Percentiles rank a stretch among this genome's conserved stretches.
phyloP scores from a whole-genome alignment of 805 yeast species.

The Scheffersomyces amazonensis region DNA sequence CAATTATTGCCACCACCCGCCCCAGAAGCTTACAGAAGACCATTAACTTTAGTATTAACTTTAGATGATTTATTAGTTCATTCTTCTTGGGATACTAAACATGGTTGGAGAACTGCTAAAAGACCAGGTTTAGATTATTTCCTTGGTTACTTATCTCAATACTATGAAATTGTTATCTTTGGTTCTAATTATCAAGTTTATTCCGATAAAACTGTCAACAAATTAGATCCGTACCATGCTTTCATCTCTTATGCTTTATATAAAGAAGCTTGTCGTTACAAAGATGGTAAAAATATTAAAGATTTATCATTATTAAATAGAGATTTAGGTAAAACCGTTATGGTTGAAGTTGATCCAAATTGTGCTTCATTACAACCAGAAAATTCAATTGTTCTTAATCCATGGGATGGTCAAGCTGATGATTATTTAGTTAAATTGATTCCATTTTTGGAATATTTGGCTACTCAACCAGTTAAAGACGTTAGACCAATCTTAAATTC shows the following conservation, averaged over 20 bases:
- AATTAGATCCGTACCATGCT: slow-evolving; percentile 91
- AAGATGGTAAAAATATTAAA: slow-evolving; percentile 86
- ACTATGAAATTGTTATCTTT: slow-evolving; percentile 92
- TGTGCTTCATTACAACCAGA: slow-evolving; percentile 84
- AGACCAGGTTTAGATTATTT: slow-evolving; percentile 98
- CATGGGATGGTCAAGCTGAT: slow-evolving; percentile 86
- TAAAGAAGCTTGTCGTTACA: slow-evolving; percentile 87
- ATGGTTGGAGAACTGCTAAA: slow-evolving; percentile 98
- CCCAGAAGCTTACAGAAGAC: slow-evolving; percentile 86
- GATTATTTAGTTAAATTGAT: slow-evolving; percentile 77
- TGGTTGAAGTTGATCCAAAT: slow-evolving; percentile 74
- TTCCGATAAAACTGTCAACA: slow-evolving; percentile 78
- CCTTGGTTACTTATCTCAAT: slow-evolving; percentile 89
- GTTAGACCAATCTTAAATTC: slow-evolving; percentile 84
- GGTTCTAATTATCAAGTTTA: slow-evolving; percentile 82
- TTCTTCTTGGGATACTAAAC: slow-evolving; percentile 85
- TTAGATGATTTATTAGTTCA: slow-evolving; percentile 90
- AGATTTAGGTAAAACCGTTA: slow-evolving; percentile 76
- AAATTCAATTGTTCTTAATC: slow-evolving; percentile 79
- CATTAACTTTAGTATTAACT: slow-evolving; percentile 83
- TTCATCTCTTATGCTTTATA: slow-evolving; percentile 81
- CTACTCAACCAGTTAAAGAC: slow-evolving; percentile 81
- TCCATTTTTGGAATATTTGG: slow-evolving; percentile 92
- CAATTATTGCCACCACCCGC: slow-evolving; percentile 93
- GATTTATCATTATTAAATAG: slow-evolving; percentile 90